Percentiles rank a stretch among this genome's conserved stretches.
Evolutionary conservation across 108 stramenopile species (phyloP).

Genomic region (Skeletonema costatum): DNA sequence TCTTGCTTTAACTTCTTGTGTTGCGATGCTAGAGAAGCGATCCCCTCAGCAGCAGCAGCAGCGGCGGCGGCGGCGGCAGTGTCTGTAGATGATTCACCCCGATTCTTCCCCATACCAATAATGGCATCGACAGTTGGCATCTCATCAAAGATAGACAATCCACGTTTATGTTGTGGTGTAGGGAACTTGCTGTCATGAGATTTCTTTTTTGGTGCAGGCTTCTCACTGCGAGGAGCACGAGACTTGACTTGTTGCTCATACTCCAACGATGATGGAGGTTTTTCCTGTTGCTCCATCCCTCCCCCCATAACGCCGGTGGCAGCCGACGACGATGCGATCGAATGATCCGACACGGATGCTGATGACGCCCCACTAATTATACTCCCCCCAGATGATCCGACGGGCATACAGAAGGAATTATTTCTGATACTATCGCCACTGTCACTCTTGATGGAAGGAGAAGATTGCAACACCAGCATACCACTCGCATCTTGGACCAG

Average conservation of each 20-base stretch:
- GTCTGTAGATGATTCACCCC: not conserved
- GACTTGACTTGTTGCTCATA: constrained; percentile 2
- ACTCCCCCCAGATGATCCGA: not conserved
- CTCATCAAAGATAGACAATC: constrained; percentile 51
- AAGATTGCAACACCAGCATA: constrained; percentile 13
- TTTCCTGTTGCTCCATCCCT: not conserved
- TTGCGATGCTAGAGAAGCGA: not conserved
- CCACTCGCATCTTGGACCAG: constrained; percentile 35
- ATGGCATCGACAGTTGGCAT: constrained; percentile 47
- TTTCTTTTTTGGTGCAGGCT: constrained; percentile 8
- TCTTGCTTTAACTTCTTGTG: not conserved
- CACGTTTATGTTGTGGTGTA: constrained; percentile 30
- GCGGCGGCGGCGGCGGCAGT: too few species aligned
- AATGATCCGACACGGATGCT: not conserved
- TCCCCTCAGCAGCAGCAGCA: not conserved
- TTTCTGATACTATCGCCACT: not conserved
- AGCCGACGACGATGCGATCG: not conserved
- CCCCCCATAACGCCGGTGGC: not conserved
- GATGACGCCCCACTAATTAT: not conserved
- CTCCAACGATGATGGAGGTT: not conserved
- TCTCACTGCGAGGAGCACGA: not conserved
- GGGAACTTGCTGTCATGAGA: not conserved
- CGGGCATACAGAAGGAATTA: constrained; percentile 9
- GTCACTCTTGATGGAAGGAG: not conserved
- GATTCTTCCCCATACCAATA: constrained; percentile 36